Conservation (phyloP, 345 rosid genomes). For the Alliaria petiolata region DNA sequence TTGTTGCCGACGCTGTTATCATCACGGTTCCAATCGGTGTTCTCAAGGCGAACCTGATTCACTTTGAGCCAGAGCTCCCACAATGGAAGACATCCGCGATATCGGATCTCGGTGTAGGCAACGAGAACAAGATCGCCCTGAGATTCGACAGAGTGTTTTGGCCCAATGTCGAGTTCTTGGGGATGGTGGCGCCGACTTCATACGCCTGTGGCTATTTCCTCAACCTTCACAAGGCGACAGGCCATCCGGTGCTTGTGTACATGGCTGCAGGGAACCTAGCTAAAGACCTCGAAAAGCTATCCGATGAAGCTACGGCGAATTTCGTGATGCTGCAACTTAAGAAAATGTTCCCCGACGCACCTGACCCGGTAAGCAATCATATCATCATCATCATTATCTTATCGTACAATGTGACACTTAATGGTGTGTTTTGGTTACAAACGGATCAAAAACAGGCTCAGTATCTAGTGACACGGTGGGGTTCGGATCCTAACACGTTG, state of each 20-base stretch:
- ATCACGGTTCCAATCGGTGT: constrained; percentile 76
- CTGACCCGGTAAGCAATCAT: constrained; percentile 55
- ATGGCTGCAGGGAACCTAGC: constrained; percentile 90
- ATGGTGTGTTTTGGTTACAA: background rate
- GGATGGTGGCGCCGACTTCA: constrained; percentile 69
- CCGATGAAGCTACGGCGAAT: constrained; percentile 57
- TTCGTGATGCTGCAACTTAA: constrained; percentile 70
- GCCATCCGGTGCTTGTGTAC: constrained; percentile 77
- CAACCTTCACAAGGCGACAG: constrained; percentile 85
- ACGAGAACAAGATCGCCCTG: constrained; percentile 77
- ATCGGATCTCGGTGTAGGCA: constrained; percentile 76
- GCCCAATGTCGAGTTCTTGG: constrained; percentile 81
- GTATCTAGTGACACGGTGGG: constrained; percentile 73
- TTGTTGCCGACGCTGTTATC: constrained; percentile 74
- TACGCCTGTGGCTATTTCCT: constrained; percentile 82
- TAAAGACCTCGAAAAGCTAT: constrained; percentile 59
- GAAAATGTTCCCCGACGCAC: constrained; percentile 84
- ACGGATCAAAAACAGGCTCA: constrained; percentile 47
- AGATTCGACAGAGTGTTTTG: constrained; percentile 64
- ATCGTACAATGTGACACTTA: background rate
- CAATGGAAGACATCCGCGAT: constrained; percentile 81
- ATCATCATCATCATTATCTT: background rate
- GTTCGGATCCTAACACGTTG: constrained; percentile 69
- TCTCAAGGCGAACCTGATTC: constrained; percentile 75
- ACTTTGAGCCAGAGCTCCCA: constrained; percentile 78